Conservation (phyloP, 176 grass and related monocot species). For the Eremochloa ophiuroides region DNA sequence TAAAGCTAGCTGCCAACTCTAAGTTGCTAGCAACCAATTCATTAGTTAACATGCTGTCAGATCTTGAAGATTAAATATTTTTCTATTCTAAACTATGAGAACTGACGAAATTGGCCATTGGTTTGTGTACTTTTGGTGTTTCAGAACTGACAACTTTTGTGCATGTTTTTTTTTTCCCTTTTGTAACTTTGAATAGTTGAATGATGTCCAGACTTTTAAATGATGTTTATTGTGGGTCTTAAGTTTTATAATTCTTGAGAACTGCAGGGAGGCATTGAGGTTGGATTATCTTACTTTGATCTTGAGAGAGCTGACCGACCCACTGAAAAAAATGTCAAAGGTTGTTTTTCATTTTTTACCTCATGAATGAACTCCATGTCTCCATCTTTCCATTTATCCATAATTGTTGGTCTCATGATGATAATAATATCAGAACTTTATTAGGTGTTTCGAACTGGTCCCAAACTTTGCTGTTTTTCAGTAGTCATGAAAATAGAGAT, state of each 20-base stretch:
- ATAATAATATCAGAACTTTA: neutral
- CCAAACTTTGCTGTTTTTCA: neutral
- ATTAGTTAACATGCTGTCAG: neutral
- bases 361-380: conserved; percentile 11
- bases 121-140: neutral
- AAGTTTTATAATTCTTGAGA: conserved; percentile 28
- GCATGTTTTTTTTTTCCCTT: neutral
- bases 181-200: conserved; percentile 4
- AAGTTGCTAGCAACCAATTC: neutral
- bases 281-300: conserved; percentile 83
- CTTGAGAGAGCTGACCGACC: conserved; percentile 64
- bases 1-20: neutral
- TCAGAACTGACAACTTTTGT: neutral
- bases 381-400: neutral
- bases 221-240: neutral
- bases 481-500: neutral
- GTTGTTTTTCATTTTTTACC: conserved; percentile 34
- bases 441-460: neutral
- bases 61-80: conserved; percentile 10
- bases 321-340: conserved; percentile 73
- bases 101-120: neutral
- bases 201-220: neutral
- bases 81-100: neutral
- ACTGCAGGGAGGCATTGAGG: conserved; percentile 73
- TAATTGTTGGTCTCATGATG: conserved; percentile 4